Evolutionary conservation across 805 yeast species (phyloP).

Genomic region (Spathaspora gorwiae): DNA sequence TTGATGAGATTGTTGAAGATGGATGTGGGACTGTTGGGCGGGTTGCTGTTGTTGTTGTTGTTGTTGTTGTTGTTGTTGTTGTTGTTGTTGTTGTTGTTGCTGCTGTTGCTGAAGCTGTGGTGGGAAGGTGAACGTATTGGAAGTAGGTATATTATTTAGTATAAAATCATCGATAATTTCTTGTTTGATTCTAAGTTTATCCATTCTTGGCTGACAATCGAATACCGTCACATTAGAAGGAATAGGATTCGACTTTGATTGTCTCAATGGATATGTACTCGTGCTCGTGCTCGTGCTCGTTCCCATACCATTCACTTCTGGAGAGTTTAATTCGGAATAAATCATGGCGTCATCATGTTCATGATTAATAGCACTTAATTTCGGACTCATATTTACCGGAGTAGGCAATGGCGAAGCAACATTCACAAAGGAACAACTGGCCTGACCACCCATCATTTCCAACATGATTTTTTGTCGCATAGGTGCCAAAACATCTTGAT

Average conservation of each 20-base stretch:
- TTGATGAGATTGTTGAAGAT: too few species aligned
- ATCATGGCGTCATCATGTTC: too few species aligned
- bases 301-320: background rate
- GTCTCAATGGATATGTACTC: constrained; percentile 10
- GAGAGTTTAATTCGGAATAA: background rate
- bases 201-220: constrained; percentile 2
- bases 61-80: background rate
- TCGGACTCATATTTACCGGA: constrained; percentile 2
- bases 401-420: constrained; percentile 1
- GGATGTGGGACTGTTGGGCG: background rate
- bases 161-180: constrained; percentile 37
- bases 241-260: constrained; percentile 5
- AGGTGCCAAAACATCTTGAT: constrained; percentile 10
- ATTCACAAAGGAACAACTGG: background rate
- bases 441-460: constrained; percentile 2
- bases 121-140: background rate
- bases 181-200: constrained; percentile 28
- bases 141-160: constrained; percentile 32
- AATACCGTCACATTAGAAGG: background rate
- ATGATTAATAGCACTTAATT: background rate
- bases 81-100: background rate
- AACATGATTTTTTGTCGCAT: constrained; percentile 1
- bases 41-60: background rate
- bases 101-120: constrained; percentile 1
- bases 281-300: constrained; percentile 9